Conservation (phyloP, 2,329 filamentous ascomycete species). For the Clonostachys sp. region DNA sequence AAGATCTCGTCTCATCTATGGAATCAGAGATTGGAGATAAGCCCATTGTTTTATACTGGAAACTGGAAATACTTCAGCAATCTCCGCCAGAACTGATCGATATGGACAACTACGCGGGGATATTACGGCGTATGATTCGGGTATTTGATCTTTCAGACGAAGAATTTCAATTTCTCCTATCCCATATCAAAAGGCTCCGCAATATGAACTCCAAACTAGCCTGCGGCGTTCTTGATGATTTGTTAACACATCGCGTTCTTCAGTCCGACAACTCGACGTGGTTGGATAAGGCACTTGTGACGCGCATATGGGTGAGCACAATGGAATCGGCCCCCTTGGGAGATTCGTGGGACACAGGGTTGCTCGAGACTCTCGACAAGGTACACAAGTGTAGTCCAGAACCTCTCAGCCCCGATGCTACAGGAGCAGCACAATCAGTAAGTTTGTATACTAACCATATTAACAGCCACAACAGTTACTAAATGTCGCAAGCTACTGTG, state of each 20-base stretch:
- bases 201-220: constrained; percentile 44
- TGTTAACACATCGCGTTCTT: constrained; percentile 56
- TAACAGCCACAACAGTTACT: background rate
- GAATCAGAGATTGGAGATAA: constrained; percentile 60
- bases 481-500: constrained; percentile 64
- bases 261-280: constrained; percentile 45
- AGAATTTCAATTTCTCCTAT: constrained; percentile 62
- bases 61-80: constrained; percentile 59
- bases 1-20: constrained; percentile 53
- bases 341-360: constrained; percentile 13
- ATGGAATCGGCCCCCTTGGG: constrained; percentile 27
- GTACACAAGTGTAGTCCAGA: constrained; percentile 38
- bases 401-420: constrained; percentile 52
- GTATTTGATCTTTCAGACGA: constrained; percentile 54
- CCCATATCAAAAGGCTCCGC: constrained; percentile 63
- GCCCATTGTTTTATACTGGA: constrained; percentile 61
- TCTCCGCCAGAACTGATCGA: constrained; percentile 42
- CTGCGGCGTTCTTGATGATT: constrained; percentile 51
- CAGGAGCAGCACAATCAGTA: constrained; percentile 65
- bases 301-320: constrained; percentile 62
- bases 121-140: constrained; percentile 58
- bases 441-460: constrained; percentile 13
- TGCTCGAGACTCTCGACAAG: constrained; percentile 9
- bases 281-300: constrained; percentile 66
- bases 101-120: constrained; percentile 38